Evolutionary conservation across 2,329 filamentous ascomycete genomes (phyloP).

Genomic region (Didymella glomerata): DNA sequence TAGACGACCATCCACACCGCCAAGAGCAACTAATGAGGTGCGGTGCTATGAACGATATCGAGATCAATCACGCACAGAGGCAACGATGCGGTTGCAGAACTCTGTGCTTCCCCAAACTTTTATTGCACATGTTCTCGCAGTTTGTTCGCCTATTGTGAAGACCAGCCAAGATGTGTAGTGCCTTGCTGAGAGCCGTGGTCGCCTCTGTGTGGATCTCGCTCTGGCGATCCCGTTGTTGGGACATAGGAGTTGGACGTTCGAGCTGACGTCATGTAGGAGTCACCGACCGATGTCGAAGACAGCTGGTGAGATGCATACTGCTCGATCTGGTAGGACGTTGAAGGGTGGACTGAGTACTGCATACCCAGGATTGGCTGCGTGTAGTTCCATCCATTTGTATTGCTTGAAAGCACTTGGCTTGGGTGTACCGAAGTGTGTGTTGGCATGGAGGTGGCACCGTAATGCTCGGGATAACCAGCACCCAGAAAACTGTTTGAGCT

Average conservation of each 20-base stretch:
- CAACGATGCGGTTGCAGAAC: too few species aligned
- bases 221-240: too few species aligned
- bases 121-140: background rate
- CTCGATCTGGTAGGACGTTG: background rate
- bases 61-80: background rate
- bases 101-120: background rate
- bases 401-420: background rate
- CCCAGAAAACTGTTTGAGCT: background rate
- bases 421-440: background rate
- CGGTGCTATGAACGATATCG: background rate
- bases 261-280: background rate
- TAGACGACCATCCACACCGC: too few species aligned
- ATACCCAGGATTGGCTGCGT: background rate
- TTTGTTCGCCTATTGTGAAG: background rate
- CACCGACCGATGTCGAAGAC: background rate
- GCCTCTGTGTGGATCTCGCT: background rate
- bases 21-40: background rate
- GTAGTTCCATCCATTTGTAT: background rate
- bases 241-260: background rate
- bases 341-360: background rate
- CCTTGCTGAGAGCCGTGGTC: background rate
- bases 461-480: background rate
- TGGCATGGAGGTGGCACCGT: background rate
- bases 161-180: background rate
- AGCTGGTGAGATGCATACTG: background rate